A percentile compares a stretch with the other conserved stretches of the same genome.
These are phyloP conservation scores for Suillus decipiens DNA, from an alignment of 768 basidiomycete genomes.

Conservation along the genomic window DNA sequence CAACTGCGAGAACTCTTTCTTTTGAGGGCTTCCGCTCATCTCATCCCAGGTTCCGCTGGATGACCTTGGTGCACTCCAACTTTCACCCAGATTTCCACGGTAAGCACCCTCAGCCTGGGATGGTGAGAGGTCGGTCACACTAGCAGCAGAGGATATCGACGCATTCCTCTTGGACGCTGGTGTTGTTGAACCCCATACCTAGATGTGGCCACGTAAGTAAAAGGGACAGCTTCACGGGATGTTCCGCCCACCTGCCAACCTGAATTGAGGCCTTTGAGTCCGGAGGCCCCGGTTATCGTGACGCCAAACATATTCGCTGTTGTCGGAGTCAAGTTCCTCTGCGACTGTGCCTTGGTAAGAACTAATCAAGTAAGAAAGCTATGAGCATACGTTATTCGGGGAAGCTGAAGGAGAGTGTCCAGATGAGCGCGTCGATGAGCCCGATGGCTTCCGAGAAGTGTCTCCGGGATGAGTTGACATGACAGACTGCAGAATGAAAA, in stretches of 20 bases:
- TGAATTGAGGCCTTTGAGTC: slow-evolving; percentile 55
- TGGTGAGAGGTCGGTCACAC: slow-evolving; percentile 49
- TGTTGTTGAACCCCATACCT: slow-evolving; percentile 62
- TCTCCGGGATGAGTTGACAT: slow-evolving; percentile 40
- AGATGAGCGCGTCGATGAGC: slow-evolving; percentile 65
- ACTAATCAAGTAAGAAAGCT: not conserved
- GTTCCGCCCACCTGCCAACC: slow-evolving; percentile 64
- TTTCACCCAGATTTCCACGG: slow-evolving; percentile 48
- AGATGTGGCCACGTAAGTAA: slow-evolving; percentile 16
- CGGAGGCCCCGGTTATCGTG: slow-evolving; percentile 46
- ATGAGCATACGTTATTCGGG: slow-evolving; percentile 53
- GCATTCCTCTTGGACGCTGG: slow-evolving; percentile 57
- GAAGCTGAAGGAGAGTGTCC: slow-evolving; percentile 64
- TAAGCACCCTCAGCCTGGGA: slow-evolving; percentile 48
- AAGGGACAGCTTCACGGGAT: slow-evolving; percentile 12
- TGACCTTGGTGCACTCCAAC: slow-evolving; percentile 53
- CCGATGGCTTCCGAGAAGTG: slow-evolving; percentile 66
- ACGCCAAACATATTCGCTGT: slow-evolving; percentile 51
- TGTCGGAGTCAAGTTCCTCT: slow-evolving; percentile 48
- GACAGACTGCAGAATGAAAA: slow-evolving; percentile 19
- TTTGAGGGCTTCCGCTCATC: slow-evolving; percentile 45
- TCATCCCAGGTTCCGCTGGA: slow-evolving; percentile 66
- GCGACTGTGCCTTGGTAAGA: slow-evolving; percentile 38
- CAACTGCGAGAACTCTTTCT: slow-evolving; percentile 50
- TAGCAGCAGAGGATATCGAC: slow-evolving; percentile 61